Conservation (phyloP, 2,329 filamentous ascomycete species). For the Leptodontidium sp. region DNA sequence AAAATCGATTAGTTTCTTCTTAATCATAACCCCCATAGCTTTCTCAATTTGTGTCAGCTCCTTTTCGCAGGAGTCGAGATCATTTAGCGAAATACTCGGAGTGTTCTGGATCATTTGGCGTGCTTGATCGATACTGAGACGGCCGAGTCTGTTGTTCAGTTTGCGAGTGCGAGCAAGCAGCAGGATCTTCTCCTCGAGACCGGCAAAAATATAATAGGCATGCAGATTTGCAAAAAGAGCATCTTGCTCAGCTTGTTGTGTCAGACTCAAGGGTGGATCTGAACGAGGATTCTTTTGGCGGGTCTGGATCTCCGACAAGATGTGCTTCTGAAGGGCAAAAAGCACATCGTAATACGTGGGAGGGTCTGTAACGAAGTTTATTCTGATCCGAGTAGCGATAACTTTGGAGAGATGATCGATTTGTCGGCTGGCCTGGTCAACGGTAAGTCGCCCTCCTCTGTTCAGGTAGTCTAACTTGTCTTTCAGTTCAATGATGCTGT, state of each 20-base stretch:
- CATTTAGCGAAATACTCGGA: neutral
- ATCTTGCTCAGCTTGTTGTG: slow-evolving; percentile 7
- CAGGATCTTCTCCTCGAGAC: slow-evolving; percentile 18
- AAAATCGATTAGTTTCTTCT: slow-evolving; percentile 4
- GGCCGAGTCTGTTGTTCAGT: neutral
- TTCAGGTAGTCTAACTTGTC: slow-evolving; percentile 19
- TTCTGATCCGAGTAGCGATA: neutral
- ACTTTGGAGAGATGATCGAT: slow-evolving; percentile 6
- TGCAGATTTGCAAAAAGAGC: neutral
- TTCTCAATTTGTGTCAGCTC: neutral
- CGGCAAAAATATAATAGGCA: slow-evolving; percentile 5
- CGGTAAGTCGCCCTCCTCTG: neutral
- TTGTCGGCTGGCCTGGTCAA: slow-evolving; percentile 1
- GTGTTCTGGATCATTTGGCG: slow-evolving; percentile 4
- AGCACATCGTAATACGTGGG: neutral
- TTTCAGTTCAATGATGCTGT: slow-evolving; percentile 14
- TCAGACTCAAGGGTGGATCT: neutral
- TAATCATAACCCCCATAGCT: neutral
- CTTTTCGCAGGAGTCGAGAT: neutral
- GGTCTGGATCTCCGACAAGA: slow-evolving; percentile 2
- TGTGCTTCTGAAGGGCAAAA: slow-evolving; percentile 7
- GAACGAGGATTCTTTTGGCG: neutral
- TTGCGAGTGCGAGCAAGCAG: slow-evolving; percentile 1
- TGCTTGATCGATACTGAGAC: neutral
- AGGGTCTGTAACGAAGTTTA: slow-evolving; percentile 9